Conservation (phyloP, 306 rosid species). For the Comarum palustre region DNA sequence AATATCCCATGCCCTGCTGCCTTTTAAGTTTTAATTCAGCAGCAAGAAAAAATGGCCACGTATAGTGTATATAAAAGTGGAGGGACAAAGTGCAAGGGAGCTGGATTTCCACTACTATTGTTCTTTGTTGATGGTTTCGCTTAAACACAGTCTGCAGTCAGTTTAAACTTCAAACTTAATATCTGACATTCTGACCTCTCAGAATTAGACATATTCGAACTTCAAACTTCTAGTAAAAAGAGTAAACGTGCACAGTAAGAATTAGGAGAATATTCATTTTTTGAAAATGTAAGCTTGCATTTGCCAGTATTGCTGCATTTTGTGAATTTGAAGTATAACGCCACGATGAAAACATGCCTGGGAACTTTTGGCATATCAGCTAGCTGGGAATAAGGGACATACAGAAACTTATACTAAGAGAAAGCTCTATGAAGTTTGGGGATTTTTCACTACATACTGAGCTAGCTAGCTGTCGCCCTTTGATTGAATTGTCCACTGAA, state of each 20-base stretch:
- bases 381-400: neutral
- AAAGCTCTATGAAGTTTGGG: neutral
- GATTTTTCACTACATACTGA: neutral
- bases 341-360: neutral
- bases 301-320: neutral
- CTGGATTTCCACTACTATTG: too few species aligned
- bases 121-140: too few species aligned
- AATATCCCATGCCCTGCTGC: neutral
- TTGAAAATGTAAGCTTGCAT: neutral
- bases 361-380: neutral
- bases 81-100: too few species aligned
- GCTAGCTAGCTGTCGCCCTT: neutral
- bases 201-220: neutral
- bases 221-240: neutral
- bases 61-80: too few species aligned
- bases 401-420: neutral
- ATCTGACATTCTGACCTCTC: neutral
- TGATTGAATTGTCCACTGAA: neutral
- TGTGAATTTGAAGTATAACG: neutral
- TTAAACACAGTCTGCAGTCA: neutral
- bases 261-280: neutral
- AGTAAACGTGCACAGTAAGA: neutral
- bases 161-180: neutral
- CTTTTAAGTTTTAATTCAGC: neutral
- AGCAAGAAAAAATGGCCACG: too few species aligned